Evolutionary conservation across 352 stramenopile genomes (phyloP).

Genomic region (Phytophthora pinifolia): DNA sequence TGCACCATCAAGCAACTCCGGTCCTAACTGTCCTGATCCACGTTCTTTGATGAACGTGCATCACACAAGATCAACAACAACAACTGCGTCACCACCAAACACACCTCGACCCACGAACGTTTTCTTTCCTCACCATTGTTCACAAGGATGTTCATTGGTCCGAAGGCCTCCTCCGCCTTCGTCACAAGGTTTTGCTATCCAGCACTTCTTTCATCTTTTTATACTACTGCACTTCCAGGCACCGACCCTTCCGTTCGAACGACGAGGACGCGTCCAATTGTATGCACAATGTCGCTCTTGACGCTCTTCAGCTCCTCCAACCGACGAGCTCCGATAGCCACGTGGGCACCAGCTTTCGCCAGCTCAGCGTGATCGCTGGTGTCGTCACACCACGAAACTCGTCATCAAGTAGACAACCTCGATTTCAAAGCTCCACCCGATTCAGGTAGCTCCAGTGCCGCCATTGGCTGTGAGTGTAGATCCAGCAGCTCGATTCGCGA

Average conservation of each 20-base stretch:
- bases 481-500: no score
- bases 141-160: slow-evolving; percentile 83
- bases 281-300: slow-evolving; percentile 27
- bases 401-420: not conserved
- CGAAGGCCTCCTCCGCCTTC: slow-evolving; percentile 53
- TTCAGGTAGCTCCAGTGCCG: no score
- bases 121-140: slow-evolving; percentile 59
- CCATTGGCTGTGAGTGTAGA: no score
- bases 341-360: slow-evolving; percentile 62
- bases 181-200: slow-evolving; percentile 45
- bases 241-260: no score
- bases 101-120: no score
- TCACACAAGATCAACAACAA: slow-evolving; percentile 72
- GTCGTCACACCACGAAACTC: not conserved
- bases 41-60: slow-evolving; percentile 92
- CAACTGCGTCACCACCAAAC: not conserved
- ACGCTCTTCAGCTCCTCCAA: slow-evolving; percentile 46
- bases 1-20: slow-evolving; percentile 2
- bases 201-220: no score
- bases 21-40: slow-evolving; percentile 89
- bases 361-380: slow-evolving; percentile 64
- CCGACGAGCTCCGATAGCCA: slow-evolving; percentile 80
- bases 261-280: slow-evolving; percentile 31
- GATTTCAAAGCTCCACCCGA: not conserved
- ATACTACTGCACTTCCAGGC: no score